Evolutionary conservation across 1,139 yeast genomes (phyloP).

Genomic region (Ogataea hybrid): DNA sequence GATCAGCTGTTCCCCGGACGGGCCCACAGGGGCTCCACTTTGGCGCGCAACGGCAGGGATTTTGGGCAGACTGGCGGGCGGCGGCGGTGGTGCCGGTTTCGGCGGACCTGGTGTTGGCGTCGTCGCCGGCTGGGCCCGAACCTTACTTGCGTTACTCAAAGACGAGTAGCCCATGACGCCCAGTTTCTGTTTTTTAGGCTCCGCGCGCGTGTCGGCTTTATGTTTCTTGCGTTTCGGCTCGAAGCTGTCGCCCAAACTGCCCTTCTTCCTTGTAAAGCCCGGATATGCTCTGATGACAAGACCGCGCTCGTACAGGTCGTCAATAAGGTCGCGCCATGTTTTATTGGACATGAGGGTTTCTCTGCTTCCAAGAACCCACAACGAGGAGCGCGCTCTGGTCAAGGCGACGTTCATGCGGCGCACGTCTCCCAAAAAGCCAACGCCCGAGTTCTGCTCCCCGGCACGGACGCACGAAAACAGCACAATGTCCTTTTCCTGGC

Average conservation of each 20-base stretch:
- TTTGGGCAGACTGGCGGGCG: neutral
- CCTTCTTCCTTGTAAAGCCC: conserved; percentile 25
- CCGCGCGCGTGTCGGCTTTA: neutral
- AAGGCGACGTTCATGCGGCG: conserved; percentile 96
- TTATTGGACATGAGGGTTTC: conserved; percentile 58
- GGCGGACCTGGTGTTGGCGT: neutral
- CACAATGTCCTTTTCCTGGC: conserved; percentile 94
- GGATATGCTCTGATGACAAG: conserved; percentile 20
- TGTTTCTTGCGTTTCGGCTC: neutral
- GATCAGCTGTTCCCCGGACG: conserved; percentile 13
- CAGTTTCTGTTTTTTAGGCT: conserved; percentile 4
- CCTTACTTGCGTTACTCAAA: neutral
- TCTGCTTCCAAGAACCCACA: conserved; percentile 89
- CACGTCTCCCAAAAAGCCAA: conserved; percentile 86
- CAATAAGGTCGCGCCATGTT: conserved; percentile 67
- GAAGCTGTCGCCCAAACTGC: neutral
- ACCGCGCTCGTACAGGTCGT: conserved; percentile 56
- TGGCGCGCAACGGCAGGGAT: neutral
- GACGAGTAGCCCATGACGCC: conserved; percentile 6
- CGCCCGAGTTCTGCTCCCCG: conserved; percentile 45
- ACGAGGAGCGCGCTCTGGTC: conserved; percentile 87
- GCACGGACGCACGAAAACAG: conserved; percentile 96
- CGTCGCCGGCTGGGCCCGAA: neutral
- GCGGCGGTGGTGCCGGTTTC: neutral
- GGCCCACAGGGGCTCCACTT: neutral